phyloP scores from a whole-genome alignment of 192 early-diverging fungal species.

The Linnemannia schmuckeri region DNA sequence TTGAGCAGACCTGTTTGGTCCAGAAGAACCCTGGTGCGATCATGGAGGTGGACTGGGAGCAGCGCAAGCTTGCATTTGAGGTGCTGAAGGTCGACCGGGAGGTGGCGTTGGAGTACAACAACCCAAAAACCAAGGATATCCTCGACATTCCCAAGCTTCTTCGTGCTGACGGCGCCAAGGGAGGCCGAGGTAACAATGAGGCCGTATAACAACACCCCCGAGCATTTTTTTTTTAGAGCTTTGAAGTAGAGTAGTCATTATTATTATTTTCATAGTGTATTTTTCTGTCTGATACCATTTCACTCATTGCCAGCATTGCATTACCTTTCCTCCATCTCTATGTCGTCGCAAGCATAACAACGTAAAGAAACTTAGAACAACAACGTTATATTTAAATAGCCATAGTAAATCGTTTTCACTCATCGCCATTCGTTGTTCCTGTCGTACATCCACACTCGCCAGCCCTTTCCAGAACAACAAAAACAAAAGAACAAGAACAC shows the following conservation, averaged over 20 bases:
- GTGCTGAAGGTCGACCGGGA: slow-evolving; percentile 28
- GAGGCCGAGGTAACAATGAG: slow-evolving; percentile 38
- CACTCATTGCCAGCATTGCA: too few relatives aligned
- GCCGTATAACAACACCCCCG: slow-evolving; percentile 18
- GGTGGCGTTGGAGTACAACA: slow-evolving; percentile 27
- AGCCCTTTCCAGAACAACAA: not conserved
- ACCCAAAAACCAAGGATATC: slow-evolving; percentile 14
- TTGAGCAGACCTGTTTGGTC: slow-evolving; percentile 55
- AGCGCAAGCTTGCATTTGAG: slow-evolving; percentile 37
- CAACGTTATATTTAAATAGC: too few relatives aligned
- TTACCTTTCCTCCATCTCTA: too few relatives aligned
- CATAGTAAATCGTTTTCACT: not conserved
- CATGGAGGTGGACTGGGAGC: slow-evolving; percentile 50
- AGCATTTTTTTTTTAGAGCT: too few relatives aligned
- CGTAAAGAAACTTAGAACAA: too few relatives aligned
- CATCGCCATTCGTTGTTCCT: not conserved
- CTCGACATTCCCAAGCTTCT: slow-evolving; percentile 31
- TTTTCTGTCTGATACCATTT: too few relatives aligned
- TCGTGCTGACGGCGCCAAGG: slow-evolving; percentile 36
- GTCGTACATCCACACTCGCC: not conserved
- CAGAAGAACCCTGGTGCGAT: slow-evolving; percentile 46
- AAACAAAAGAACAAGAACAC: not conserved
- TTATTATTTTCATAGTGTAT: too few relatives aligned
- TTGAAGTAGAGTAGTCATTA: too few relatives aligned
- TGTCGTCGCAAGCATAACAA: too few relatives aligned